A percentile compares a stretch with the other conserved stretches of the same genome.
Evolutionary conservation across 495 filamentous ascomycete genomes (phyloP).

Genomic region (Hypoxylon lenormandii): DNA sequence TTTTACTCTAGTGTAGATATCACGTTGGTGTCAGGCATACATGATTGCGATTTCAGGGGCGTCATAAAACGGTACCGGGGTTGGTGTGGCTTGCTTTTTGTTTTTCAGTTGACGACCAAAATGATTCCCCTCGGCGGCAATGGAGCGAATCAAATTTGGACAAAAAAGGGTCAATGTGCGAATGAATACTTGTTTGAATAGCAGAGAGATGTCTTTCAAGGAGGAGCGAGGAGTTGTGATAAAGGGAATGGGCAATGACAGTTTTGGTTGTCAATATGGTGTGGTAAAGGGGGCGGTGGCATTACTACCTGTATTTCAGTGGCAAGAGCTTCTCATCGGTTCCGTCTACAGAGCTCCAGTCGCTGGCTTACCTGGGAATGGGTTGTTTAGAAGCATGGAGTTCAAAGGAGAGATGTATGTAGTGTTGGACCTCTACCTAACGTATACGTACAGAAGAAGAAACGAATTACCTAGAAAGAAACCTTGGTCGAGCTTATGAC

Average conservation of each 20-base stretch:
- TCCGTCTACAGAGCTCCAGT: conserved; percentile 14
- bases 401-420: conserved; percentile 16
- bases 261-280: conserved; percentile 2
- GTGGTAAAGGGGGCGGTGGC: conserved; percentile 6
- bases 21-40: conserved; percentile 24
- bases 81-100: conserved; percentile 24
- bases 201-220: not conserved
- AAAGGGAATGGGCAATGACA: not conserved
- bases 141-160: conserved; percentile 33
- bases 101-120: conserved; percentile 31
- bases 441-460: conserved; percentile 13
- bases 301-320: too few species aligned
- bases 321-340: conserved; percentile 28
- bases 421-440: not conserved
- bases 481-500: conserved; percentile 14
- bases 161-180: conserved; percentile 35
- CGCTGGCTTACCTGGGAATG: conserved; percentile 9
- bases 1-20: conserved; percentile 24
- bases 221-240: conserved; percentile 23
- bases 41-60: conserved; percentile 8
- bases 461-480: conserved; percentile 22
- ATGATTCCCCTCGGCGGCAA: conserved; percentile 33
- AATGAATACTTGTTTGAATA: conserved; percentile 42
- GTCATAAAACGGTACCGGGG: conserved; percentile 32
- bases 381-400: conserved; percentile 29